Evolutionary conservation across 2,329 filamentous ascomycete species (phyloP).

Genomic region (Bipolaris cookei): DNA sequence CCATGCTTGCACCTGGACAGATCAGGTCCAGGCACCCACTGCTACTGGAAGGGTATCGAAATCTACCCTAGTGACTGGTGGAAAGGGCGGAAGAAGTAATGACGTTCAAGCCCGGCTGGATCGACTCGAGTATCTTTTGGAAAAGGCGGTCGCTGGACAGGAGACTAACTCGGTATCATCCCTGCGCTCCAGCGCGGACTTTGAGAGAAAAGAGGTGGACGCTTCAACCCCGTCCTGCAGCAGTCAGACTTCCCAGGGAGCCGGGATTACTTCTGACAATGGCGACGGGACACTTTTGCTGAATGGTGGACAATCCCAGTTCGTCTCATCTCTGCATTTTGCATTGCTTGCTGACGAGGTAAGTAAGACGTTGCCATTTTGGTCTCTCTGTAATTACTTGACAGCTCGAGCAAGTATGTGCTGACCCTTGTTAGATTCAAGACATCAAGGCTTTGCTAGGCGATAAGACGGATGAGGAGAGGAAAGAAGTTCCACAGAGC

Average conservation of each 20-base stretch:
- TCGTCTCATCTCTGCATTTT: constrained; percentile 50
- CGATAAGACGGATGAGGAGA: constrained; percentile 41
- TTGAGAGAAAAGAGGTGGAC: constrained; percentile 32
- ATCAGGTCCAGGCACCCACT: constrained; percentile 31
- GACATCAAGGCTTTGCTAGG: constrained; percentile 49
- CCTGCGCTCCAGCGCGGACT: constrained; percentile 26
- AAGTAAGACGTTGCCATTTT: constrained; percentile 9
- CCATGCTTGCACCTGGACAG: constrained; percentile 48
- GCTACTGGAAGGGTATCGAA: constrained; percentile 38
- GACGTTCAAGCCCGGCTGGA: constrained; percentile 49
- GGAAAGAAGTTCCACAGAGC: constrained; percentile 36
- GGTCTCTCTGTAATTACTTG: not conserved
- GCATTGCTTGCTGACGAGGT: constrained; percentile 50
- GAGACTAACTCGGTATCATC: constrained; percentile 18
- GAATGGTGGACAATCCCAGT: constrained; percentile 48
- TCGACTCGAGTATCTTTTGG: constrained; percentile 45
- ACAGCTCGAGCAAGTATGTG: not conserved
- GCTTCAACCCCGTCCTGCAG: constrained; percentile 40
- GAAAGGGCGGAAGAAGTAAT: constrained; percentile 34
- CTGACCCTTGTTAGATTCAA: constrained; percentile 38
- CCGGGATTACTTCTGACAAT: constrained; percentile 47
- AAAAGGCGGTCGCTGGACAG: constrained; percentile 41
- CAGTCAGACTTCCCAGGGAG: constrained; percentile 43
- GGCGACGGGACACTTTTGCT: constrained; percentile 47
- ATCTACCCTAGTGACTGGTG: constrained; percentile 17